Evolutionary conservation across 2,329 filamentous ascomycete genomes (phyloP).

Genomic region (Paecilomyces sp.): DNA sequence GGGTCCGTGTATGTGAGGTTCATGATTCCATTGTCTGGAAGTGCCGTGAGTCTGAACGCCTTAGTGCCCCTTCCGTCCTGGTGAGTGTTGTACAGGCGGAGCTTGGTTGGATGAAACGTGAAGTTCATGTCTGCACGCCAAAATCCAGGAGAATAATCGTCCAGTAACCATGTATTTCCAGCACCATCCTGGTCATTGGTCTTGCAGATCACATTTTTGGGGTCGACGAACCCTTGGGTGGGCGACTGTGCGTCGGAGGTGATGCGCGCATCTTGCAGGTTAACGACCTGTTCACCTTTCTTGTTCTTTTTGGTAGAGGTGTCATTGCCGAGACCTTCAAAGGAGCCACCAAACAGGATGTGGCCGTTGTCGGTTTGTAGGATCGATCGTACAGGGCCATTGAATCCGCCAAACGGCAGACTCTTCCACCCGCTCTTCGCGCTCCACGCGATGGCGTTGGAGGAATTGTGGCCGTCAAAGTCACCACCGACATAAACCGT

Average conservation of each 20-base stretch:
- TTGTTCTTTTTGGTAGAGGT: conserved; percentile 43
- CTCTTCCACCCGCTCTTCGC: conserved; percentile 63
- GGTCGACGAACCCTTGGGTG: conserved; percentile 63
- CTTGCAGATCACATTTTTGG: conserved; percentile 77
- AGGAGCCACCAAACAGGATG: conserved; percentile 85
- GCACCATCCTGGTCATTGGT: conserved; percentile 56
- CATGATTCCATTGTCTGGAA: conserved; percentile 87
- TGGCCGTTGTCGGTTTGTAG: conserved; percentile 71
- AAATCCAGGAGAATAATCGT: conserved; percentile 66
- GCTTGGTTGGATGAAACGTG: conserved; percentile 76
- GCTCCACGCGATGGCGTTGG: conserved; percentile 82
- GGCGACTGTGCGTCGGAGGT: conserved; percentile 56
- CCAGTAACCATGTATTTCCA: conserved; percentile 77
- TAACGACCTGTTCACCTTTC: conserved; percentile 65
- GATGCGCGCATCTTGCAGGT: conserved; percentile 71
- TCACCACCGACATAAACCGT: conserved; percentile 88
- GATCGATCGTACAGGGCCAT: conserved; percentile 84
- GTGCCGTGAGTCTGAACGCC: conserved; percentile 76
- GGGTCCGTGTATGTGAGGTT: conserved; percentile 88
- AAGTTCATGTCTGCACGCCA: conserved; percentile 82
- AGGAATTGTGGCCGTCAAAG: conserved; percentile 72
- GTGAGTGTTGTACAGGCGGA: conserved; percentile 83
- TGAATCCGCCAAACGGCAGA: conserved; percentile 88
- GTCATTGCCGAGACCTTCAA: conserved; percentile 81
- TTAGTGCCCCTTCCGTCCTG: conserved; percentile 78